Evolutionary conservation across 768 basidiomycete species (phyloP).

Genomic region (Mycena metata): DNA sequence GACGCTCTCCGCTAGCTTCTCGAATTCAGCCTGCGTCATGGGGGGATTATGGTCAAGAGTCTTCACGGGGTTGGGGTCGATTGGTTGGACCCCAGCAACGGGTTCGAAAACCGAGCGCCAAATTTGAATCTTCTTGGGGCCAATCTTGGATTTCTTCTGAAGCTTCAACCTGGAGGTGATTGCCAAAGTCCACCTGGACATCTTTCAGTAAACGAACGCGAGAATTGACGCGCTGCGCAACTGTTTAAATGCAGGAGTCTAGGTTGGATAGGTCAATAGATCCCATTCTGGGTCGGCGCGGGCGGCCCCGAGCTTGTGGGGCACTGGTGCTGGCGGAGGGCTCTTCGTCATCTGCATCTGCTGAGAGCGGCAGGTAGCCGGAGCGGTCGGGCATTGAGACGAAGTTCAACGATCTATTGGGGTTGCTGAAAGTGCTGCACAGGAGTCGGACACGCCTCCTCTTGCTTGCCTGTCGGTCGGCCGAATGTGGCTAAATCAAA

Average conservation of each 20-base stretch:
- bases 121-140: constrained; percentile 74
- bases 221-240: no score
- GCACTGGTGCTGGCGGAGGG: constrained; percentile 27
- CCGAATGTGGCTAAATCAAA: no score
- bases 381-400: constrained; percentile 51
- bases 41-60: constrained; percentile 86
- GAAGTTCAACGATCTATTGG: no score
- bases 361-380: constrained; percentile 63
- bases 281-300: constrained; percentile 62
- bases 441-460: background rate
- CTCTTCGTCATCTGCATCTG: constrained; percentile 50
- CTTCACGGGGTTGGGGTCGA: constrained; percentile 64
- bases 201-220: no score
- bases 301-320: constrained; percentile 51
- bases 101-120: constrained; percentile 86
- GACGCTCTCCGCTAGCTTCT: constrained; percentile 44
- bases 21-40: constrained; percentile 81
- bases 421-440: background rate
- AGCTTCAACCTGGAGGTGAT: constrained; percentile 89
- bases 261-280: constrained; percentile 83
- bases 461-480: no score
- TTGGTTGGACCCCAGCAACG: constrained; percentile 10
- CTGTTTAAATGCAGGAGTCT: constrained; percentile 89
- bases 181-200: constrained; percentile 92
- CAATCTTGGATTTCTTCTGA: constrained; percentile 78